A percentile compares a stretch with the other conserved stretches of the same genome.
These are phyloP conservation scores for Kwoniella shivajii DNA, from an alignment of 1,284 basidiomycete species.

Conservation along the genomic window DNA sequence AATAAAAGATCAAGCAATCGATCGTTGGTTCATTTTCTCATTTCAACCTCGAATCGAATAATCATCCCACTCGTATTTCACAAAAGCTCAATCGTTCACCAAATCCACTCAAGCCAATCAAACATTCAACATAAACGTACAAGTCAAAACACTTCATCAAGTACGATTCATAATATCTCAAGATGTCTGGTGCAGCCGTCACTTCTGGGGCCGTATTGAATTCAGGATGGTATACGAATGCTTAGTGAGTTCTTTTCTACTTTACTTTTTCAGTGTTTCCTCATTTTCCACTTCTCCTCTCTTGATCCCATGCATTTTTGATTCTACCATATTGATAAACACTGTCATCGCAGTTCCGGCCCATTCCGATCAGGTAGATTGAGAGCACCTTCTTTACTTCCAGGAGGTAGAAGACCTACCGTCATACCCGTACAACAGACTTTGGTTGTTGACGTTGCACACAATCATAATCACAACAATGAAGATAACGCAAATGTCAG, in stretches of 20 bases:
- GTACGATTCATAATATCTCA: too few species aligned
- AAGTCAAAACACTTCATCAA: not conserved
- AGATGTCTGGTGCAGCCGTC: too few species aligned
- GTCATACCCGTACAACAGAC: conserved; percentile 42
- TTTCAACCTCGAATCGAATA: not conserved
- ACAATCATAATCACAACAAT: conserved; percentile 4
- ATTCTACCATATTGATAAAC: not conserved
- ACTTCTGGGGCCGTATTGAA: too few species aligned
- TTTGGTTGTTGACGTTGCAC: conserved; percentile 47
- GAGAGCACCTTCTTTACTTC: conserved; percentile 39
- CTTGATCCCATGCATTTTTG: not conserved
- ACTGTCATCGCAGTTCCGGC: conserved; percentile 17
- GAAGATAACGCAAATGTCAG: conserved; percentile 46
- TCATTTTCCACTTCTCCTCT: too few species aligned
- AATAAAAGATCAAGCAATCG: too few species aligned
- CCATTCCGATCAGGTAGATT: conserved; percentile 38
- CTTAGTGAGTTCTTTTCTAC: not conserved
- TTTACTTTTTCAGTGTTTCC: too few species aligned
- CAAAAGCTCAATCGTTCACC: not conserved
- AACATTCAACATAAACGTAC: too few species aligned
- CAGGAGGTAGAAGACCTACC: conserved; percentile 13
- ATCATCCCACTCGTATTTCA: too few species aligned
- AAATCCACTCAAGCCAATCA: not conserved
- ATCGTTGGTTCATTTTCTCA: too few species aligned
- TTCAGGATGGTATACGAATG: not conserved